Percentiles rank a stretch among this genome's conserved stretches.
phyloP scores from a whole-genome alignment of 805 yeast genomes.

The Metschnikowia gruessii region DNA sequence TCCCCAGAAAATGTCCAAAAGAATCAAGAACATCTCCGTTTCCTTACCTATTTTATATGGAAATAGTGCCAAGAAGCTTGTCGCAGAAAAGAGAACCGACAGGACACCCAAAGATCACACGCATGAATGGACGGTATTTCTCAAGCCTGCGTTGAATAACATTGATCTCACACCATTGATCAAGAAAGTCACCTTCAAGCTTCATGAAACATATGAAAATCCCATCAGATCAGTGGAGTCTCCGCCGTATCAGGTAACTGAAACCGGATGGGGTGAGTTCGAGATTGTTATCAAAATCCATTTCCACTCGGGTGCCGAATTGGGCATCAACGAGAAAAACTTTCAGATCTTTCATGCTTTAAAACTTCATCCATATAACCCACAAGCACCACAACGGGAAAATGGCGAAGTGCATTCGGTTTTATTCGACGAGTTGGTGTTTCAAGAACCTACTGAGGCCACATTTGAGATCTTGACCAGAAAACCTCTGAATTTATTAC shows the following conservation, averaged over 20 bases:
- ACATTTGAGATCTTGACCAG: constrained; percentile 75
- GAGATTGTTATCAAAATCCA: constrained; percentile 86
- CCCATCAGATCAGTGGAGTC: constrained; percentile 80
- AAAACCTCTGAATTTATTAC: constrained; percentile 59
- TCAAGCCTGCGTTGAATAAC: constrained; percentile 66
- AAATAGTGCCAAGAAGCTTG: constrained; percentile 67
- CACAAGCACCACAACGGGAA: constrained; percentile 35
- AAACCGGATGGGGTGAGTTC: constrained; percentile 99
- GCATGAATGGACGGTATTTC: constrained; percentile 92
- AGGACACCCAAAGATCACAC: constrained; percentile 87
- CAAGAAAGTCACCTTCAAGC: constrained; percentile 87
- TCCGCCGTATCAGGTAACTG: constrained; percentile 94
- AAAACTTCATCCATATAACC: constrained; percentile 84
- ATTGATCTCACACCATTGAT: constrained; percentile 78
- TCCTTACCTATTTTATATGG: constrained; percentile 81
- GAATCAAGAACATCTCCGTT: constrained; percentile 45
- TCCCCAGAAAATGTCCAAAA: constrained; percentile 17
- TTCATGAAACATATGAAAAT: constrained; percentile 90
- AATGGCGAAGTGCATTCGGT: constrained; percentile 45
- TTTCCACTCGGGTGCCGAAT: constrained; percentile 73
- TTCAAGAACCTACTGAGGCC: constrained; percentile 91
- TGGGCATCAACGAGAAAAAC: constrained; percentile 71
- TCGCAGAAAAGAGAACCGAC: constrained; percentile 42
- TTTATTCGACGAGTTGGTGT: constrained; percentile 85
- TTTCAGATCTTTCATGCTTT: constrained; percentile 83